Evolutionary conservation across 805 yeast species (phyloP).

Genomic region (Ogataea pignaliae): DNA sequence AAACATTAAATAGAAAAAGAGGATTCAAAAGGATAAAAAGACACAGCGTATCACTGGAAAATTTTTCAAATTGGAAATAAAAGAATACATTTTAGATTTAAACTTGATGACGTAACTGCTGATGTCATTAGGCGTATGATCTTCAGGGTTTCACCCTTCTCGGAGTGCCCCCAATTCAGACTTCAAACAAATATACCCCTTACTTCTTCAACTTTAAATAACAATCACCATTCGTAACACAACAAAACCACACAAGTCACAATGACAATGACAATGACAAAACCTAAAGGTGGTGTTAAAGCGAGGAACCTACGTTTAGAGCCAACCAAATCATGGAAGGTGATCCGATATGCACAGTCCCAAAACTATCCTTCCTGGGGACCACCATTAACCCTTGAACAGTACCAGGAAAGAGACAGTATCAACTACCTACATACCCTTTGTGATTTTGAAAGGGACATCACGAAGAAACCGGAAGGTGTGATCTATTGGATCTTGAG

Average conservation of each 20-base stretch:
- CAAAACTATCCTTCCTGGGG: conserved; percentile 26
- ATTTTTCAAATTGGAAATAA: not conserved
- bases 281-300: not conserved
- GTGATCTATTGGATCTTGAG: conserved; percentile 25
- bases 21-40: not conserved
- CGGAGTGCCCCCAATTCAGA: too few relatives aligned
- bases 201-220: too few relatives aligned
- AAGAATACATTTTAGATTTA: too few relatives aligned
- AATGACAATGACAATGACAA: not conserved
- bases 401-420: conserved; percentile 23
- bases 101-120: too few relatives aligned
- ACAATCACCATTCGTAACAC: too few relatives aligned
- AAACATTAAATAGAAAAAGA: not conserved
- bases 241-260: too few relatives aligned
- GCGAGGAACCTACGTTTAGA: not conserved
- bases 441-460: conserved; percentile 20
- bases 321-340: not conserved
- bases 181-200: too few relatives aligned
- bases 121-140: too few relatives aligned
- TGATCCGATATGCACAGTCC: conserved; percentile 14
- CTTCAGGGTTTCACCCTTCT: too few relatives aligned
- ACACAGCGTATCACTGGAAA: not conserved
- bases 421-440: conserved; percentile 11
- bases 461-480: conserved; percentile 12
- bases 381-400: conserved; percentile 12